Evolutionary conservation across 192 early-diverging fungal species (phyloP), one percentile per base, ranked within the genome.

Genomic region (Rhizophagus sp.): DNA sequence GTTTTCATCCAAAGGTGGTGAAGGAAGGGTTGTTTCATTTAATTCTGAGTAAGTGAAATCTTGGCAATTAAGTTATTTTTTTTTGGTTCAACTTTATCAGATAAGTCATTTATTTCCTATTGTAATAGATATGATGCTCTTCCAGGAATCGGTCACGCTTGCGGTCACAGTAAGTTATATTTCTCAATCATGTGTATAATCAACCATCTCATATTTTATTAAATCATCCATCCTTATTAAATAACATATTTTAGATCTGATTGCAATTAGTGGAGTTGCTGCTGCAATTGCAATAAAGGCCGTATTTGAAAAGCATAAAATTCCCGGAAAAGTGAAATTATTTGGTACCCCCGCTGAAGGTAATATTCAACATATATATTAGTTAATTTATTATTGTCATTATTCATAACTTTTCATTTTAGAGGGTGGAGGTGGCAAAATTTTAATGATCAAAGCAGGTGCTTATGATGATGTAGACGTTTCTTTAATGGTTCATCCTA

Each of bases 401-500:
- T 30, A 30, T 30, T 30, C 1, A 30, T 30, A 30, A 1, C 10
- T 62, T 76, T 19, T 75, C 61, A 36, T 61, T 61, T 24, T 39
- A 75, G 92, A 93, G 80, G 83, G 84, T 0, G 83, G 84, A 17
- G 89, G 91, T 61, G 94, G 95, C 61, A 97, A 97, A 81, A 91
- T 94, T 73, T 79, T 82, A 2, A 83, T 97, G 80, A 85, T 93
- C 36, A 76, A 94, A 57, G 81, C 84, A 15, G 91, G 92, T 1
- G 91, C 91, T 5, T 95, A 95, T 85, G 86, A 93, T 39, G 87
- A 88, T 79, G 80, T 90, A 49, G 93, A 94, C 75, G 83, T 92
- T 15, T 89, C 93, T 77, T 81, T 97, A 85, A 97, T 97, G 94
- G 81, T 92, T 61, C 95, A 97, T 84, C 95, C 95, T n/a, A 81